A percentile compares a stretch with the other conserved stretches of the same genome.
These are phyloP conservation scores for Gossypium rotundifolium DNA, from an alignment of 345 rosid genomes.

Conservation along the genomic window DNA sequence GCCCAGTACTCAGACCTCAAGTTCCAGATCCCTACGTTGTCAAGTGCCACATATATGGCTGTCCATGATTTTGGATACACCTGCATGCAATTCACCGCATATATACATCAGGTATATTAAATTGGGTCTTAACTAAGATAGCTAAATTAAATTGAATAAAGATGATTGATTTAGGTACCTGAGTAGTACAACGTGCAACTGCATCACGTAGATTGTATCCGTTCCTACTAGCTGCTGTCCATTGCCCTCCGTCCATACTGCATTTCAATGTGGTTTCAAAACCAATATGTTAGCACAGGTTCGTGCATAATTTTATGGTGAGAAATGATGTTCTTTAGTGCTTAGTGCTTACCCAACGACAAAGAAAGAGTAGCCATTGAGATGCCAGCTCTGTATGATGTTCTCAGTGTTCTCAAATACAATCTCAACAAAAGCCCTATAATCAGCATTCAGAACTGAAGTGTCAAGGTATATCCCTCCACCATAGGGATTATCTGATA, in stretches of 20 bases:
- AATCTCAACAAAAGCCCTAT: constrained; percentile 75
- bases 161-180: constrained; percentile 35
- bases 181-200: constrained; percentile 65
- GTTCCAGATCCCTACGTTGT: constrained; percentile 99
- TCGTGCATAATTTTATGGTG: not conserved
- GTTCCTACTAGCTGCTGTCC: constrained; percentile 60
- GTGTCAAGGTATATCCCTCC: constrained; percentile 84
- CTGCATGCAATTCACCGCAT: constrained; percentile 28
- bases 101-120: not conserved
- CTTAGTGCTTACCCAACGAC: constrained; percentile 69
- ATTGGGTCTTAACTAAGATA: not conserved
- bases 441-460: constrained; percentile 65
- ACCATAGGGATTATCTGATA: constrained; percentile 59
- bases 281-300: not conserved
- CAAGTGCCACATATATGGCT: constrained; percentile 76
- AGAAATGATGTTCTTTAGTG: not conserved
- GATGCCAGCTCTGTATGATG: constrained; percentile 84
- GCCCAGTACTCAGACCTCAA: constrained; percentile 91
- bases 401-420: constrained; percentile 66
- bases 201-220: constrained; percentile 85
- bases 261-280: constrained; percentile 6
- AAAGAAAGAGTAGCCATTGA: constrained; percentile 79
- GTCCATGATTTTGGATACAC: constrained; percentile 92
- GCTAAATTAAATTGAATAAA: not conserved
- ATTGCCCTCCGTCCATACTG: constrained; percentile 97